phyloP scores from a whole-genome alignment of 140 eudicot species.

The Stevia rebaudiana region DNA sequence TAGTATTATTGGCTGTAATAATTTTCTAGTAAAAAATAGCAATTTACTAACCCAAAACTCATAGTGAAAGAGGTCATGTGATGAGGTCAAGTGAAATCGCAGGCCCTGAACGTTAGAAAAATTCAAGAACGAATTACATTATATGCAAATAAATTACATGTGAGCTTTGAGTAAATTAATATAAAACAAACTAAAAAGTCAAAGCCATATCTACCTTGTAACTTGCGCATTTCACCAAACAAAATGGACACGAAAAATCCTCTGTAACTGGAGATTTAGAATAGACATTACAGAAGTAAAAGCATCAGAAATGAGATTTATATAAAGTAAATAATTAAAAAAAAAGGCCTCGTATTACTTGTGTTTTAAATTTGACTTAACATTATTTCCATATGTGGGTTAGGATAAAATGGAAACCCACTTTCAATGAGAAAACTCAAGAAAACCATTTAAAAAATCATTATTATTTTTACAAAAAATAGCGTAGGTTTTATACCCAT shows the following conservation, averaged over 20 bases:
- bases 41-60: constrained; percentile 84
- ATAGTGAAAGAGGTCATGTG: constrained; percentile 85
- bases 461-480: too few species aligned
- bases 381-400: background rate
- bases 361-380: background rate
- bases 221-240: constrained; percentile 90
- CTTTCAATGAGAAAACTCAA: too few species aligned
- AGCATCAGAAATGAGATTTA: constrained; percentile 16
- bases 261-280: constrained; percentile 71
- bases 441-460: too few species aligned
- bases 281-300: constrained; percentile 5
- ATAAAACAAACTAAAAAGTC: constrained; percentile 12
- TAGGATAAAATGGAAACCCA: too few species aligned
- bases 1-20: constrained; percentile 11
- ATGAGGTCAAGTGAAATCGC: constrained; percentile 66
- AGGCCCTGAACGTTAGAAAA: constrained; percentile 58
- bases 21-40: constrained; percentile 5
- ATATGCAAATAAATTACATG: background rate
- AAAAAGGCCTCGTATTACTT: background rate
- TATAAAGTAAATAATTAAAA: background rate
- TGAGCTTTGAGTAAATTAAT: constrained; percentile 1
- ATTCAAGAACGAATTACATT: constrained; percentile 9
- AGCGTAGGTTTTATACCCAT: too few species aligned
- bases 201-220: constrained; percentile 53
- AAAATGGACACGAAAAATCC: constrained; percentile 91